Evolutionary conservation across 345 rosid species (phyloP).

Genomic region (Euphorbia tirucalli): DNA sequence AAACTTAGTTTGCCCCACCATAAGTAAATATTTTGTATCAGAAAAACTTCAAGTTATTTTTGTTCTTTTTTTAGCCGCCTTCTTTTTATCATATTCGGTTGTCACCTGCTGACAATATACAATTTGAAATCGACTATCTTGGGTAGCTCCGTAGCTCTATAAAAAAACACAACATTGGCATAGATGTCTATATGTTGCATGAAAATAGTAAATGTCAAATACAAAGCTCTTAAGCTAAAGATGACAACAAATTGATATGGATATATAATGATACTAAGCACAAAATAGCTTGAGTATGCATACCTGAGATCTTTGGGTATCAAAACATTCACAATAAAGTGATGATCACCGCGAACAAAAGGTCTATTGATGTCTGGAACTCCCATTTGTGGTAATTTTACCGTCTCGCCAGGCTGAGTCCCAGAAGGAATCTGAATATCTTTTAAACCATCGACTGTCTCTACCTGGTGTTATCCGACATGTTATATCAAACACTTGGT

Average conservation of each 20-base stretch:
- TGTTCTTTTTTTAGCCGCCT: too few species aligned
- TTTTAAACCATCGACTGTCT: conserved; percentile 76
- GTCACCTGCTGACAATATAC: too few species aligned
- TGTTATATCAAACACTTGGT: conserved; percentile 3
- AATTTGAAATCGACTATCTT: too few species aligned
- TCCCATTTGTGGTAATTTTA: conserved; percentile 63
- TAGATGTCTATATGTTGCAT: too few species aligned
- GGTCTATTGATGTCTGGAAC: conserved; percentile 80
- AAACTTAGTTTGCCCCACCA: too few species aligned
- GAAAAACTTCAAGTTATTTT: too few species aligned
- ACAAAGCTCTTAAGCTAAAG: too few species aligned
- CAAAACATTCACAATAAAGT: conserved; percentile 60
- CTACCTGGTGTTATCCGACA: conserved; percentile 56
- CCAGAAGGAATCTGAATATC: conserved; percentile 76
- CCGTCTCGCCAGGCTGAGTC: conserved; percentile 74
- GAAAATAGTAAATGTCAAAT: too few species aligned
- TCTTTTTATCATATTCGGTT: too few species aligned
- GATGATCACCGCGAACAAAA: conserved; percentile 78
- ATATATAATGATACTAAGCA: not conserved
- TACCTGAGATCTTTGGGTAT: conserved; percentile 82
- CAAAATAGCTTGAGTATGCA: conserved; percentile 11
- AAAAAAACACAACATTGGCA: too few species aligned
- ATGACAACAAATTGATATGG: not conserved
- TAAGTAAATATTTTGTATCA: too few species aligned
- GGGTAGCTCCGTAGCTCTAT: too few species aligned